A percentile compares a stretch with the other conserved stretches of the same genome.
Evolutionary conservation across 2,329 filamentous ascomycete genomes (phyloP).

Genomic region (Colletotrichum somersetense): DNA sequence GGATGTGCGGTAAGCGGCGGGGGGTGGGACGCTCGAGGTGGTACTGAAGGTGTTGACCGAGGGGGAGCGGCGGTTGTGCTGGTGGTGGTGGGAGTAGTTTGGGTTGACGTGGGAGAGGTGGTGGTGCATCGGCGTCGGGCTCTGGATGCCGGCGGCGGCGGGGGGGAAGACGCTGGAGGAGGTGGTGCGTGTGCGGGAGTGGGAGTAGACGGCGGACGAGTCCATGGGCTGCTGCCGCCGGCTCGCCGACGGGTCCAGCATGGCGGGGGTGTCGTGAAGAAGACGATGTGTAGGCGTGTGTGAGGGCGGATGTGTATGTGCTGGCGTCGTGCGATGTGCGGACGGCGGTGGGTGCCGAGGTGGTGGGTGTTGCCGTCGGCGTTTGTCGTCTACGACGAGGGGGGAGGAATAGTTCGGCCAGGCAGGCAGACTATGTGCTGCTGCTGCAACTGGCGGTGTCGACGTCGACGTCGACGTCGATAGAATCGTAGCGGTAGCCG

Average conservation of each 20-base stretch:
- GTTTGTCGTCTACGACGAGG: neutral
- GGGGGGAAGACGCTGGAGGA: conserved; percentile 66
- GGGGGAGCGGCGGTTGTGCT: conserved; percentile 69
- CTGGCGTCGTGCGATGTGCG: neutral
- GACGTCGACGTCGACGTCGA: neutral
- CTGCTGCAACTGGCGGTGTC: neutral
- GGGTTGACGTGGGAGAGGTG: conserved; percentile 46
- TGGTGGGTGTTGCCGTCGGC: neutral
- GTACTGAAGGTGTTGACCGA: conserved; percentile 78
- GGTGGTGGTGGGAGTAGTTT: conserved; percentile 46
- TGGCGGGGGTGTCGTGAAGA: neutral
- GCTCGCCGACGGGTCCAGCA: conserved; percentile 44
- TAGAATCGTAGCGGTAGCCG: neutral
- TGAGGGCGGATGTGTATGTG: neutral
- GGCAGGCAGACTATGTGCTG: conserved; percentile 17
- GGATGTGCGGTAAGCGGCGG: conserved; percentile 68
- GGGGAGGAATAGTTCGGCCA: neutral
- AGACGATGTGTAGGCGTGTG: neutral
- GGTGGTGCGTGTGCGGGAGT: conserved; percentile 68
- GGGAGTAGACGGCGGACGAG: conserved; percentile 58
- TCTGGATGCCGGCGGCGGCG: conserved; percentile 43
- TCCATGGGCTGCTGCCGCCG: conserved; percentile 45
- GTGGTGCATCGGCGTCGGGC: conserved; percentile 50
- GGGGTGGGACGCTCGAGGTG: conserved; percentile 72
- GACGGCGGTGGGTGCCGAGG: neutral